Evolutionary conservation across 768 basidiomycete genomes (phyloP).

Genomic region (Lactifluus echinatus): DNA sequence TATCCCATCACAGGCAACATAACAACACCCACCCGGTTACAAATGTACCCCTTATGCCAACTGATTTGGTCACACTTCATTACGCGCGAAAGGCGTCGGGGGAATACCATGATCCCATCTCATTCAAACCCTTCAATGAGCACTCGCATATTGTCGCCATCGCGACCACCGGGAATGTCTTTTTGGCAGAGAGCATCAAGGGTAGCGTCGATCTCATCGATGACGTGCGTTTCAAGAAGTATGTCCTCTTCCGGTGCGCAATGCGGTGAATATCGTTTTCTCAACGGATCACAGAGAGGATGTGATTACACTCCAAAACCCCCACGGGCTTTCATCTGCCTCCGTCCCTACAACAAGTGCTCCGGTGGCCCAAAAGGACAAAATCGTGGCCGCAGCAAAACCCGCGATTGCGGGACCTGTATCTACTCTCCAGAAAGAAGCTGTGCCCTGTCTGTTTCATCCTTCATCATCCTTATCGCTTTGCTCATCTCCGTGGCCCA

Average conservation of each 20-base stretch:
- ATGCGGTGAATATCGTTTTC: constrained; percentile 7
- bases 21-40: constrained; percentile 74
- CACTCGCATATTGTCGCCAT: constrained; percentile 94
- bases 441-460: constrained; percentile 53
- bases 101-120: constrained; percentile 91
- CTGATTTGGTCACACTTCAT: constrained; percentile 69
- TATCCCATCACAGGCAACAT: constrained; percentile 49
- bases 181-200: constrained; percentile 82
- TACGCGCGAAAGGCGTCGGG: constrained; percentile 80
- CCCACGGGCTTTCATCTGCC: constrained; percentile 62
- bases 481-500: constrained; percentile 25
- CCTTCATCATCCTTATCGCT: neutral
- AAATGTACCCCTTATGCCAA: constrained; percentile 57
- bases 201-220: constrained; percentile 79
- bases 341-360: constrained; percentile 33
- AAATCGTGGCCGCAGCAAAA: constrained; percentile 29
- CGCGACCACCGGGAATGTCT: constrained; percentile 87
- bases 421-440: constrained; percentile 23
- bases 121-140: constrained; percentile 94
- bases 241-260: constrained; percentile 14
- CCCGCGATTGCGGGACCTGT: constrained; percentile 17
- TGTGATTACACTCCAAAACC: constrained; percentile 90
- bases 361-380: constrained; percentile 26
- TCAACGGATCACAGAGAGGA: constrained; percentile 48
- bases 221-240: constrained; percentile 84